Conservation (phyloP, 2,329 filamentous ascomycete species). For the Calycina herbarum region DNA sequence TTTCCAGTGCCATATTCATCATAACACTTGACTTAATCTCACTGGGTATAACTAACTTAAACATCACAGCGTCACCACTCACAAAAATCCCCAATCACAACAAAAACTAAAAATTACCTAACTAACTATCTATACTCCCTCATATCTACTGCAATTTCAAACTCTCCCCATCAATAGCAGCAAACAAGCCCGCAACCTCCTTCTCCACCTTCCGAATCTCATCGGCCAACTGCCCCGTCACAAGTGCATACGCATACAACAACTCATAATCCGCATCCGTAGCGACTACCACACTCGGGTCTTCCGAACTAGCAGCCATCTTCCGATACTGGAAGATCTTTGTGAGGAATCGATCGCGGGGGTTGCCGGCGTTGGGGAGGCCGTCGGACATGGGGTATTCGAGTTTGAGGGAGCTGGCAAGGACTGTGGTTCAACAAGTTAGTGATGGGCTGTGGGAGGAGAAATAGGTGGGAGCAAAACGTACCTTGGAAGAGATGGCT, state of each 20-base stretch:
- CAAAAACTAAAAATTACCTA: too few relatives aligned
- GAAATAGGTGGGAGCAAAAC: background rate
- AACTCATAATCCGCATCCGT: constrained; percentile 85
- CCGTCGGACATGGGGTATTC: constrained; percentile 92
- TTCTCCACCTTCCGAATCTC: constrained; percentile 60
- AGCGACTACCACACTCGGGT: constrained; percentile 37
- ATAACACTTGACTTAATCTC: too few relatives aligned
- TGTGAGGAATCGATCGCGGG: constrained; percentile 78
- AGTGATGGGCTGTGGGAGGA: background rate
- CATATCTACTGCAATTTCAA: constrained; percentile 44
- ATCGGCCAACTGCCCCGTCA: constrained; percentile 65
- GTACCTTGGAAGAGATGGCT: constrained; percentile 72
- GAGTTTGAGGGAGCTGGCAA: constrained; percentile 90
- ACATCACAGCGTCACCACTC: too few relatives aligned
- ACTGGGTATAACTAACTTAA: too few relatives aligned
- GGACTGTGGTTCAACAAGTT: constrained; percentile 48
- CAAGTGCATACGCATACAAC: constrained; percentile 83
- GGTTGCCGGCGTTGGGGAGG: constrained; percentile 77
- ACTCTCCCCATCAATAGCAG: constrained; percentile 60
- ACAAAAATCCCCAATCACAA: too few relatives aligned
- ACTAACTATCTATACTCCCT: background rate
- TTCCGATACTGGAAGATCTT: constrained; percentile 87
- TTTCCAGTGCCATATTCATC: too few relatives aligned
- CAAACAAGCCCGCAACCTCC: constrained; percentile 64
- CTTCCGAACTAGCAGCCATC: constrained; percentile 41